Evolutionary conservation across 73 alveolate species (phyloP), one percentile per base, ranked within the genome.

Genomic region (Blepharisma stoltei): DNA sequence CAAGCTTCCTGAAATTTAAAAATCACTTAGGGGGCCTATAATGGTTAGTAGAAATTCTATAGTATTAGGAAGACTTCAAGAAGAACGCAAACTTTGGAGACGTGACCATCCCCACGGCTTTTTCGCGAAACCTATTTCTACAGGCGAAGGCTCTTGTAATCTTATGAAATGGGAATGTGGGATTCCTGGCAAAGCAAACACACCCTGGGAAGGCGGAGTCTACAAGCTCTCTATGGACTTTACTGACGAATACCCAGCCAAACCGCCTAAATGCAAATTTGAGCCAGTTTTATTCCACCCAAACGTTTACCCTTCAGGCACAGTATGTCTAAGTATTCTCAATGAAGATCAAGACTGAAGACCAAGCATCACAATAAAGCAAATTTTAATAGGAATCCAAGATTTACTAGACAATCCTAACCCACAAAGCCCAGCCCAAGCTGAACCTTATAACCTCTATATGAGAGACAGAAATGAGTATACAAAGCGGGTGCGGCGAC

Each of bases 331-430:
- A 73, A 82, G 95, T 69, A 95, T 95, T 75, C 89, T 95, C 20
- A 93, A 95, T 77, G 99, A 95, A 80, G 99, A 95, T 73, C 98
- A 93, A 85, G 99, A 95, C 82, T 95, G 99, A 98, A 91, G 95
- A 82, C 97, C 99, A 27, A 89, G 96, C 70, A 86, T 95, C 70
- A 93, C 97, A 53, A 88, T 95, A 25, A 80, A 84, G 43, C 92
- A 88, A 89, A 87, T 94, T 54, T 90, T 94, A 54, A 80, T 92
- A 32, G 98, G 98, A 18, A 86, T 76, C 37, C 95, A 94, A 84
- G 97, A 91, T 52, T 85, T 94, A 43, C 87, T 94, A 46, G 98
- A 88, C 70, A 89, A 91, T 55, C 98, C 98, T 8, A 94, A 94
- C 77, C 86, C 89, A 8, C 85, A 91, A 46, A 83, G 95, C 14